A percentile compares a stretch with the other conserved stretches of the same genome.
phyloP scores from a whole-genome alignment of 305 asterid species.

The Solanum hybrid region DNA sequence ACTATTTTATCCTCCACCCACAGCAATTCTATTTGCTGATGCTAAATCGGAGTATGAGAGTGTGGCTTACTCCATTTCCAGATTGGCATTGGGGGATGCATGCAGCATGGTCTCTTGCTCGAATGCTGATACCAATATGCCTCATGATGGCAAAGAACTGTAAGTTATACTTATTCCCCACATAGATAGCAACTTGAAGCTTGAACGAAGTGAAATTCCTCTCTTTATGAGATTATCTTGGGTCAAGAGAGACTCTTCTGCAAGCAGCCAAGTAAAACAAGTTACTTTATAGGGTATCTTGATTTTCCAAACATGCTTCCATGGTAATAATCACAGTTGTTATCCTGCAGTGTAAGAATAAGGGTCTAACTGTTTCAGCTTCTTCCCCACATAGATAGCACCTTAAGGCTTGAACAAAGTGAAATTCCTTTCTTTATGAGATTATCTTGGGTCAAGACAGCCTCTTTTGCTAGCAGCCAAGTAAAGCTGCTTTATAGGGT shows the following conservation, averaged over 20 bases:
- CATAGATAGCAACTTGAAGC: not conserved
- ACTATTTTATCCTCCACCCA: slow-evolving; percentile 44
- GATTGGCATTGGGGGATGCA: slow-evolving; percentile 58
- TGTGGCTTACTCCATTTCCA: slow-evolving; percentile 35
- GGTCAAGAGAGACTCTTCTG: not conserved
- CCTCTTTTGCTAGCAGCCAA: not conserved
- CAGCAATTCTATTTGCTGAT: slow-evolving; percentile 37
- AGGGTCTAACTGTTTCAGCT: not conserved
- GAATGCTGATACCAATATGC: slow-evolving; percentile 18
- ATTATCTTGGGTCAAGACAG: not conserved
- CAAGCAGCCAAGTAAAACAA: not conserved
- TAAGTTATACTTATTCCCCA: slow-evolving; percentile 25
- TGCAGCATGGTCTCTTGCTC: slow-evolving; percentile 37
- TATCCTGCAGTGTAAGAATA: not conserved
- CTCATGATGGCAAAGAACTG: slow-evolving; percentile 27
- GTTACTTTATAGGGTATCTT: not conserved
- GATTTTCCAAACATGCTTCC: not conserved
- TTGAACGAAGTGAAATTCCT: not conserved
- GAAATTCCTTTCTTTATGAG: not conserved
- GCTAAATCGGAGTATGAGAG: slow-evolving; percentile 27
- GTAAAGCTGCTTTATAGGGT: not conserved
- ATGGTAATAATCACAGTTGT: not conserved
- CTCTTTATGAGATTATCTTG: not conserved
- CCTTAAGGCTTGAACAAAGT: not conserved
- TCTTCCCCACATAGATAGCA: not conserved